A percentile compares a stretch with the other conserved stretches of the same genome.
Evolutionary conservation across 306 rosid genomes (phyloP).

Genomic region (Calophaca sinica): DNA sequence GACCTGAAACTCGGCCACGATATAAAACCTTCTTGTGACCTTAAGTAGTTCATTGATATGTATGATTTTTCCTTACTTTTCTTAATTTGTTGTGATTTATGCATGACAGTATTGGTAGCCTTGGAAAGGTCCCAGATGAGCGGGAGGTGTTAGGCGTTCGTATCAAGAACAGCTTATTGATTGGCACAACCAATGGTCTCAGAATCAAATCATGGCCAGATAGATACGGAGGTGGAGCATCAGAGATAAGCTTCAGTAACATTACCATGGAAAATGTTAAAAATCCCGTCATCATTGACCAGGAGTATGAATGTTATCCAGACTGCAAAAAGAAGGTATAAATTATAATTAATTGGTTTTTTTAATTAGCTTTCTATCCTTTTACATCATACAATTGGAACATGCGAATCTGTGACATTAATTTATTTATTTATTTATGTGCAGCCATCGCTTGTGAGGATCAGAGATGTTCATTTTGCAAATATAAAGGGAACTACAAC

Average conservation of each 20-base stretch:
- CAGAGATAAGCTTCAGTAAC: conserved; percentile 40
- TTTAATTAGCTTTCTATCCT: background rate
- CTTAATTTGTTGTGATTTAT: too few relatives aligned
- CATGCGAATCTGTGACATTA: background rate
- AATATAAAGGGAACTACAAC: conserved; percentile 65
- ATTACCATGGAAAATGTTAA: conserved; percentile 48
- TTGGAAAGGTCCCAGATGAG: conserved; percentile 47
- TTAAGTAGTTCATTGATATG: background rate
- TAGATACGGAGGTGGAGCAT: conserved; percentile 29
- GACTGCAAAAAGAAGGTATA: conserved; percentile 49
- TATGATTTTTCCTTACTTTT: background rate
- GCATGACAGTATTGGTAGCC: conserved; percentile 50
- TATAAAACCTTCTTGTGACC: too few relatives aligned
- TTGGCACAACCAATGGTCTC: conserved; percentile 51
- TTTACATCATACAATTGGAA: background rate
- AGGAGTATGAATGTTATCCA: conserved; percentile 48
- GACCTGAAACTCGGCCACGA: too few relatives aligned
- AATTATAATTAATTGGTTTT: background rate
- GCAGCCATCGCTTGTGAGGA: conserved; percentile 66
- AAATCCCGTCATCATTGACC: conserved; percentile 55
- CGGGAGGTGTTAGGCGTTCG: conserved; percentile 39
- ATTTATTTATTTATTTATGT: background rate
- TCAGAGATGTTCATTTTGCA: conserved; percentile 51
- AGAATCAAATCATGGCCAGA: conserved; percentile 57
- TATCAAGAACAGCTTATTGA: conserved; percentile 34